Conservation (phyloP, 2,329 filamentous ascomycete genomes). For the Trichoderma atrobrunneum region DNA sequence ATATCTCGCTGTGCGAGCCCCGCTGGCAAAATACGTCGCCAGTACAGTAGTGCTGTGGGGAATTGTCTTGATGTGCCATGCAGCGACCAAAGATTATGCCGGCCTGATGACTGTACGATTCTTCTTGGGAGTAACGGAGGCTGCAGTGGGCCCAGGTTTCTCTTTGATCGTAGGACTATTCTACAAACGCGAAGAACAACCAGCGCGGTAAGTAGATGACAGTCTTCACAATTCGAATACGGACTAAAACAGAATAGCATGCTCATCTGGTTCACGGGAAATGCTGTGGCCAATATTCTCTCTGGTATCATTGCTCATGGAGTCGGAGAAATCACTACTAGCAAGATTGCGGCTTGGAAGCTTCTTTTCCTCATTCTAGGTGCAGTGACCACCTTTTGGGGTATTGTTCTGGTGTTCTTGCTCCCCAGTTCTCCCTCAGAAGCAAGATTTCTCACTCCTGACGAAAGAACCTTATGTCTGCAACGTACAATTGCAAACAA, state of each 20-base stretch:
- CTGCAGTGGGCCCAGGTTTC: constrained; percentile 20
- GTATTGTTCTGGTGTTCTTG: not conserved
- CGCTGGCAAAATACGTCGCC: constrained; percentile 29
- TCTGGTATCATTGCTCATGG: not conserved
- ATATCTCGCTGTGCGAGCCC: constrained; percentile 28
- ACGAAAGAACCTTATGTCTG: not conserved
- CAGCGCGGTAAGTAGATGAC: not conserved
- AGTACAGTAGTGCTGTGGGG: constrained; percentile 25
- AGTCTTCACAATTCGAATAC: not conserved
- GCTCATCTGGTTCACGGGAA: not conserved
- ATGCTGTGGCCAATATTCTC: not conserved
- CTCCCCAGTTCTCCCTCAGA: not conserved
- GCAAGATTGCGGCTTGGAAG: not conserved
- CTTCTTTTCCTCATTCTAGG: not conserved
- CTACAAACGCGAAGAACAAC: constrained; percentile 29
- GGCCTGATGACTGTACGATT: constrained; percentile 25
- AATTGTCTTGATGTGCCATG: constrained; percentile 22
- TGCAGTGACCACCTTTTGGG: not conserved
- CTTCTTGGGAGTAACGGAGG: constrained; percentile 26
- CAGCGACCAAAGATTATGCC: constrained; percentile 22
- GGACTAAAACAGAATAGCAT: not conserved
- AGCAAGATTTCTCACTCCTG: not conserved
- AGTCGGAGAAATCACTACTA: not conserved
- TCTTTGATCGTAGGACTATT: constrained; percentile 23
- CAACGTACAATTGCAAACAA: not conserved